Percentiles rank a stretch among this genome's conserved stretches.
Evolutionary conservation across 23 red algal genomes (phyloP).

Genomic region (Gracilaria vermiculophylla): DNA sequence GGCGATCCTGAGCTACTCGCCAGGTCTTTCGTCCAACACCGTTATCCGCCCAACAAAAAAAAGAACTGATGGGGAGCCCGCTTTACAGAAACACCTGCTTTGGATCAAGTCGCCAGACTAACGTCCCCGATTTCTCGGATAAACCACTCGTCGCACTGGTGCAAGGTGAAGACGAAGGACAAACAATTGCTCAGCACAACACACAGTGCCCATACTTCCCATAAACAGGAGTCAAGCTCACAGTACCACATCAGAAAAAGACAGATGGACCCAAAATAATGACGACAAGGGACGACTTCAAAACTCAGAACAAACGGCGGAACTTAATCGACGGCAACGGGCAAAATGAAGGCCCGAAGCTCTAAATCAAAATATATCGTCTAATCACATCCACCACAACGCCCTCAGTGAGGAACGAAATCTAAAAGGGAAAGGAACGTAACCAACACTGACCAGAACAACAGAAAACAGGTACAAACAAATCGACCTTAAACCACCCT

Average conservation of each 20-base stretch:
- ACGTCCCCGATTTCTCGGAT: not conserved
- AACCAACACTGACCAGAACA: too few species aligned
- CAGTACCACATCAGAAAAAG: not conserved
- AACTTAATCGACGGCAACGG: not conserved
- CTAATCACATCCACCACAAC: not conserved
- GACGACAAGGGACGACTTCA: not conserved
- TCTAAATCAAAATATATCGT: not conserved
- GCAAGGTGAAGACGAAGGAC: too few species aligned
- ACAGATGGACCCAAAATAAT: not conserved
- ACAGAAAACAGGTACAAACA: too few species aligned
- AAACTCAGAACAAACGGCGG: not conserved
- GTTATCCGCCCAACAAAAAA: slow-evolving; percentile 10
- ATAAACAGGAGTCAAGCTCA: not conserved
- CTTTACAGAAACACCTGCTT: not conserved
- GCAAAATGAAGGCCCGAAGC: too few species aligned
- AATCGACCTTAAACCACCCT: not conserved
- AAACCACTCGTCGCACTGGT: too few species aligned
- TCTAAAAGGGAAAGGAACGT: not conserved
- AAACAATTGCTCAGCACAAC: too few species aligned
- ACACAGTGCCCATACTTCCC: too few species aligned
- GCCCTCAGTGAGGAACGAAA: not conserved
- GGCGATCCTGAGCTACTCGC: not conserved
- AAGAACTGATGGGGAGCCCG: not conserved
- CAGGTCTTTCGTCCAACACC: slow-evolving; percentile 4
- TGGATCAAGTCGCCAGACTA: not conserved